A percentile compares a stretch with the other conserved stretches of the same genome.
phyloP scores from a whole-genome alignment of 1,284 basidiomycete species.

The Flammula alnicola region DNA sequence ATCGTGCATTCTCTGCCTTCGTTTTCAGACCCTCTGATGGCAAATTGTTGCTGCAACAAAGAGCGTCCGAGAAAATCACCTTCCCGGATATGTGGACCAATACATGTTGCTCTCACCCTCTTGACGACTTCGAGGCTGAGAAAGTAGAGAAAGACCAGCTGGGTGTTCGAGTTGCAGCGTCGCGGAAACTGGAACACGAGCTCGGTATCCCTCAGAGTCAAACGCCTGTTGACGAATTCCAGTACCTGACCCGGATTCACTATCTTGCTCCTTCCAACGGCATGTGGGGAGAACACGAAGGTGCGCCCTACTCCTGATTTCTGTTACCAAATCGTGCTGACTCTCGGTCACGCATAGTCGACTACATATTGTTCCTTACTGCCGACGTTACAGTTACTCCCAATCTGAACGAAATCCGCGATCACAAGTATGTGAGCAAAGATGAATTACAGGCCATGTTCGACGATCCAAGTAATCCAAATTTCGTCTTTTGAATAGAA shows the following conservation, averaged over 20 bases:
- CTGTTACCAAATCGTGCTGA: neutral
- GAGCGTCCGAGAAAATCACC: constrained; percentile 98
- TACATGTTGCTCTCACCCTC: constrained; percentile 98
- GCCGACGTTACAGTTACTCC: constrained; percentile 85
- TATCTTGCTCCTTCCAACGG: constrained; percentile 95
- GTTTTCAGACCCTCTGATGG: constrained; percentile 95
- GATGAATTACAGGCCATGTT: constrained; percentile 92
- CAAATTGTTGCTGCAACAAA: constrained; percentile 93
- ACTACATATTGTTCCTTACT: constrained; percentile 97
- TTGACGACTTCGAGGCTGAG: constrained; percentile 88
- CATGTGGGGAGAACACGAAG: constrained; percentile 98
- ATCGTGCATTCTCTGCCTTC: constrained; percentile 98
- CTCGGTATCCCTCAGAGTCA: constrained; percentile 87
- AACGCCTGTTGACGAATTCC: constrained; percentile 85
- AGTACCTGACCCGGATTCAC: constrained; percentile 96
- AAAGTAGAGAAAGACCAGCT: constrained; percentile 81
- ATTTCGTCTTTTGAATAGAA: neutral
- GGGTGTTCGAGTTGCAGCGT: constrained; percentile 89
- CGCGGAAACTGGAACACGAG: constrained; percentile 96
- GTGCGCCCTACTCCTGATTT: constrained; percentile 49
- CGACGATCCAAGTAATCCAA: constrained; percentile 68
- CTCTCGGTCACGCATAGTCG: constrained; percentile 63
- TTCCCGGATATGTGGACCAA: constrained; percentile 99
- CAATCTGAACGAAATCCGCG: constrained; percentile 93
- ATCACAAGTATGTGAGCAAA: constrained; percentile 91